phyloP scores from a whole-genome alignment of 1,139 yeast genomes.

The Debaryomyces robertsiae region DNA sequence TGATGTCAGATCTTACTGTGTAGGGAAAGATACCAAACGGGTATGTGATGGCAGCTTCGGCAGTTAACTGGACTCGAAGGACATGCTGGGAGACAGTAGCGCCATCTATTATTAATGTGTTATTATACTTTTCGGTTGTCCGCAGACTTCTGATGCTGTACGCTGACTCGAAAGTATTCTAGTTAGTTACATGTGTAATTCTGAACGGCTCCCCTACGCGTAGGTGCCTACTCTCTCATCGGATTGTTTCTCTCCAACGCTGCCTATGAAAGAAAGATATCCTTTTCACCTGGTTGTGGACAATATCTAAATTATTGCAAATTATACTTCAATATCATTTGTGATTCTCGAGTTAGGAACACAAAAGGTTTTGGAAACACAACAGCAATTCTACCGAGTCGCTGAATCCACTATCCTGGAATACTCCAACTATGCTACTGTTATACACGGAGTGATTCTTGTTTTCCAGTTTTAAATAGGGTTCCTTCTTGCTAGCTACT shows the following conservation, averaged over 20 bases:
- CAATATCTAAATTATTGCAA: slow-evolving; percentile 42
- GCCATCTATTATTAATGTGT: no score
- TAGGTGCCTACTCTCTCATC: slow-evolving; percentile 26
- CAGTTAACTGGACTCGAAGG: no score
- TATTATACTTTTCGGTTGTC: no score
- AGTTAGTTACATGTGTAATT: slow-evolving; percentile 43
- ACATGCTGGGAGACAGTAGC: no score
- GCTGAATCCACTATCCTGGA: no score
- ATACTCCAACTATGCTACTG: slow-evolving; percentile 31
- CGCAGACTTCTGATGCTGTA: no score
- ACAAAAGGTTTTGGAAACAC: slow-evolving; percentile 31
- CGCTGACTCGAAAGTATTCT: no score
- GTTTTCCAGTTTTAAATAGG: slow-evolving; percentile 45
- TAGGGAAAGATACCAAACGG: no score
- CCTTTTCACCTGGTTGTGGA: slow-evolving; percentile 44
- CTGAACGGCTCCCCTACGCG: slow-evolving; percentile 45
- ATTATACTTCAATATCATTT: slow-evolving; percentile 38
- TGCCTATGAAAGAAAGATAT: slow-evolving; percentile 31
- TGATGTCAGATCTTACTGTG: no score
- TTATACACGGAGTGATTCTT: slow-evolving; percentile 28
- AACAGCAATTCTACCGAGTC: slow-evolving; percentile 28
- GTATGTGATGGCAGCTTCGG: no score
- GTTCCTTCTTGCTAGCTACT: slow-evolving; percentile 35
- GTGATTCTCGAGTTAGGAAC: slow-evolving; percentile 33
- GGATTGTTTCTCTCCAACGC: slow-evolving; percentile 29